phyloP scores from a whole-genome alignment of 2,329 filamentous ascomycete genomes.

The Claviceps humidiphila region DNA sequence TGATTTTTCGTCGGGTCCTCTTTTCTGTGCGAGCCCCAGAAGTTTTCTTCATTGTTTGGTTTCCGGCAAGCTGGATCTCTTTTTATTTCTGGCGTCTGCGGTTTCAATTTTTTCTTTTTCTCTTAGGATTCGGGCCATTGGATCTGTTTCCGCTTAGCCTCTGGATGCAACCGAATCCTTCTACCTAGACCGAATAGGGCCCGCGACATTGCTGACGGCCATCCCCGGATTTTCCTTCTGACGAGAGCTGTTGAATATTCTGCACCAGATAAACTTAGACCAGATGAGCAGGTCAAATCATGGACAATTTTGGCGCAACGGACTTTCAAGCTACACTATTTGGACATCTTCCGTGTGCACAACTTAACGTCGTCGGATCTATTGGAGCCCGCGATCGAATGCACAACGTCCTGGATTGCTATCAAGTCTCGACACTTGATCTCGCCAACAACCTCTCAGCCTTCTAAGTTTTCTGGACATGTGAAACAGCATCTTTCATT shows the following conservation, averaged over 20 bases:
- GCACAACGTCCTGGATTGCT: not conserved
- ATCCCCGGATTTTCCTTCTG: not conserved
- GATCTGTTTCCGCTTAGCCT: not conserved
- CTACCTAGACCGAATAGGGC: not conserved
- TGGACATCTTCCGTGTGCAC: not conserved
- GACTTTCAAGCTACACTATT: not conserved
- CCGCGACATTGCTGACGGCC: not conserved
- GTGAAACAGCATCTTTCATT: constrained; percentile 15
- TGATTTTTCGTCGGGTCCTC: constrained; percentile 15
- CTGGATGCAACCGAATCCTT: not conserved
- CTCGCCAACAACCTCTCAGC: not conserved
- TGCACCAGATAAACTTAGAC: not conserved
- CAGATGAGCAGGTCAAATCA: not conserved
- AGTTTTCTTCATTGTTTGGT: constrained; percentile 14
- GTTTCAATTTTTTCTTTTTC: not conserved
- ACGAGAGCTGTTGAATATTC: not conserved
- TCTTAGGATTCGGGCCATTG: not conserved
- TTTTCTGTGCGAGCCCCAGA: constrained; percentile 9
- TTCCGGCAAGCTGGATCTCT: constrained; percentile 12
- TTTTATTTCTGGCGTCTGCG: constrained; percentile 9
- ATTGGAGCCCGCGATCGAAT: not conserved
- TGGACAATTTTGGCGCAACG: not conserved
- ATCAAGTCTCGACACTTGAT: not conserved
- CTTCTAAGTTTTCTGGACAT: not conserved
- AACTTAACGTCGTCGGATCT: not conserved